Conservation (phyloP, 2,329 filamentous ascomycete species). For the Phialocephala subalpina region DNA sequence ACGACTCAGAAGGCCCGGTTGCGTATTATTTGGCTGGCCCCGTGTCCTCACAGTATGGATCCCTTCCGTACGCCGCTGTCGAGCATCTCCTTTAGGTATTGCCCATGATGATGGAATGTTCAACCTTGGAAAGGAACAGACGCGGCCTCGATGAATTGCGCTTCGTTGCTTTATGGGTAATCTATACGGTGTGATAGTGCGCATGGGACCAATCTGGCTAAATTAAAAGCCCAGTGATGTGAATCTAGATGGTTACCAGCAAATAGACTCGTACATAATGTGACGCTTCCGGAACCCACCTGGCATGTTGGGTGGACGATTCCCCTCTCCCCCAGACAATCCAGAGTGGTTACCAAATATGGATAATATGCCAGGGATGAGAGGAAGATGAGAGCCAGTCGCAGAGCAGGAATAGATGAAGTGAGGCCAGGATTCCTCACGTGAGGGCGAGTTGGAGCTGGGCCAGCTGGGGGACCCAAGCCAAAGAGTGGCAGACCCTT, state of each 20-base stretch:
- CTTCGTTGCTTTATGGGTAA: constrained; percentile 33
- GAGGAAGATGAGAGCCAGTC: constrained; percentile 20
- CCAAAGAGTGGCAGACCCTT: neutral
- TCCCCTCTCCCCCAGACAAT: constrained; percentile 27
- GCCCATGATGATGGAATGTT: constrained; percentile 36
- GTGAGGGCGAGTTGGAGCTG: constrained; percentile 8
- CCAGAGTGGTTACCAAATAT: constrained; percentile 12
- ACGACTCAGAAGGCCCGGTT: constrained; percentile 14
- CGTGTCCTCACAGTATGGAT: constrained; percentile 23
- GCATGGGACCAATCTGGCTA: constrained; percentile 41
- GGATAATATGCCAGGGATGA: constrained; percentile 17
- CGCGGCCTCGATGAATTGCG: constrained; percentile 23
- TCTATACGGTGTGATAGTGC: constrained; percentile 36
- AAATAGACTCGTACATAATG: constrained; percentile 35
- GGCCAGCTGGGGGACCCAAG: constrained; percentile 3
- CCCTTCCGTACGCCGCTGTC: constrained; percentile 30
- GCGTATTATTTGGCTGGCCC: constrained; percentile 18
- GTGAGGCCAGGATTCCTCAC: constrained; percentile 14
- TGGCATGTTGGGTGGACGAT: constrained; percentile 17
- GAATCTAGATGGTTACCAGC: constrained; percentile 33
- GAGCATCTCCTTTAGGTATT: constrained; percentile 34
- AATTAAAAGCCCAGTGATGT: constrained; percentile 32
- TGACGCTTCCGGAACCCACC: constrained; percentile 31
- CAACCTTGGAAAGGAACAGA: constrained; percentile 28
- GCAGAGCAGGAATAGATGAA: constrained; percentile 20